Conservation (phyloP, 2,329 filamentous ascomycete species). For the Botrytis galanthina region DNA sequence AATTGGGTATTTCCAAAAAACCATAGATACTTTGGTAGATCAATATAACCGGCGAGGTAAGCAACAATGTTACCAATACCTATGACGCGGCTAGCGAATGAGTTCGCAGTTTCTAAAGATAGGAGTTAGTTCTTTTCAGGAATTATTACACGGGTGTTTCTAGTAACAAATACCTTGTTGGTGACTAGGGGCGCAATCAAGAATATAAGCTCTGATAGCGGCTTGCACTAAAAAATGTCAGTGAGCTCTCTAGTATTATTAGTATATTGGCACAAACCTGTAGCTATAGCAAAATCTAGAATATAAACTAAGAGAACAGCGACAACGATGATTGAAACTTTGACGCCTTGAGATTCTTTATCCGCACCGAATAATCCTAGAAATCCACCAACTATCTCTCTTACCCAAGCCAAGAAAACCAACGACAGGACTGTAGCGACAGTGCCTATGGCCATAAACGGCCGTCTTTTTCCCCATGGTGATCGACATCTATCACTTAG, state of each 20-base stretch:
- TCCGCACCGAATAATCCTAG: constrained; percentile 70
- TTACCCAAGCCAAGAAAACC: constrained; percentile 70
- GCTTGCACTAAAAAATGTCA: constrained; percentile 66
- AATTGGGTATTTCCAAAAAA: constrained; percentile 89
- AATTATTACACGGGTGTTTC: not conserved
- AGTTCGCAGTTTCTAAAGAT: constrained; percentile 64
- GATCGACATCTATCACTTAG: constrained; percentile 74
- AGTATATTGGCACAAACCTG: constrained; percentile 52
- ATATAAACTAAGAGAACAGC: constrained; percentile 87
- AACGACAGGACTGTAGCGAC: constrained; percentile 65
- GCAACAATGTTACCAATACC: constrained; percentile 89
- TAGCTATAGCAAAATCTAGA: constrained; percentile 93
- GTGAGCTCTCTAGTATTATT: not conserved
- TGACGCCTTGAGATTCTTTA: constrained; percentile 61
- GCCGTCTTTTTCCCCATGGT: constrained; percentile 74
- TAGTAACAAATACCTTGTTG: constrained; percentile 61
- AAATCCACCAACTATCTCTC: constrained; percentile 67
- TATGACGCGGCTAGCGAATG: constrained; percentile 85
- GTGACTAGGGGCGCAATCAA: constrained; percentile 87
- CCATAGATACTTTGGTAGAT: constrained; percentile 71
- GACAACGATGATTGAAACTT: constrained; percentile 66
- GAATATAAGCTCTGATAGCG: constrained; percentile 85
- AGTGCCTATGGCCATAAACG: constrained; percentile 74
- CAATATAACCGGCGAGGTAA: constrained; percentile 80
- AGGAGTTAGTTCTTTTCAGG: not conserved